Conservation (phyloP, 768 basidiomycete species). For the Termitomyces sp. region DNA sequence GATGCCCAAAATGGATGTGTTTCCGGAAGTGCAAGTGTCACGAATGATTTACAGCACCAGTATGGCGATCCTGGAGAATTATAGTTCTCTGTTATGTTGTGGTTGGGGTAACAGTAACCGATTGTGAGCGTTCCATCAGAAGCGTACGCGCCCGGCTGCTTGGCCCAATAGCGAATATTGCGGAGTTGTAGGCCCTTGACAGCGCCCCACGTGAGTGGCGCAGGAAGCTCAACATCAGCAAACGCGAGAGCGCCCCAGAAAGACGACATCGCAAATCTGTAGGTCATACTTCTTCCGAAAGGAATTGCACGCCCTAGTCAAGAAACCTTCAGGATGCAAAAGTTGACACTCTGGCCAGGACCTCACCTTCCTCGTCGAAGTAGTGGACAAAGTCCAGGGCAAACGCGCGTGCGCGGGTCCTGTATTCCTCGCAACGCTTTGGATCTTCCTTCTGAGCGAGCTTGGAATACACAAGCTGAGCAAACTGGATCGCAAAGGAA, state of each 20-base stretch:
- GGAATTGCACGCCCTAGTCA: conserved; percentile 62
- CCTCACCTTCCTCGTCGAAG: conserved; percentile 64
- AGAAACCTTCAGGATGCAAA: background rate
- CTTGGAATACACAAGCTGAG: conserved; percentile 68
- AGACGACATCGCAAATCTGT: conserved; percentile 78
- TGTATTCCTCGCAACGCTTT: conserved; percentile 57
- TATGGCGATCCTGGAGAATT: conserved; percentile 76
- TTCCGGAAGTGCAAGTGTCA: conserved; percentile 56
- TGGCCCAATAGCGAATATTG: conserved; percentile 69
- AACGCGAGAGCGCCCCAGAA: conserved; percentile 75
- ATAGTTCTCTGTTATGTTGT: conserved; percentile 76
- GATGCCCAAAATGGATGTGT: conserved; percentile 71
- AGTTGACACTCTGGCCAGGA: background rate
- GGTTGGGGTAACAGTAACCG: conserved; percentile 66
- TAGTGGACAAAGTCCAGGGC: conserved; percentile 70
- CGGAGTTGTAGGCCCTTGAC: conserved; percentile 70
- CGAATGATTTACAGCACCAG: conserved; percentile 79
- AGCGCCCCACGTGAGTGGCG: conserved; percentile 69
- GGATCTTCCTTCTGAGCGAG: conserved; percentile 59
- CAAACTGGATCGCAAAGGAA: conserved; percentile 74
- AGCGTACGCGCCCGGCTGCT: conserved; percentile 55
- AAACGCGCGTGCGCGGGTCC: conserved; percentile 56
- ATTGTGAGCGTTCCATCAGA: conserved; percentile 69
- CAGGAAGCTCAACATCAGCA: conserved; percentile 62
- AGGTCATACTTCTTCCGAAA: conserved; percentile 72